Base-by-base conservation (phyloP, 495 filamentous ascomycete genomes). In the Xylaria longipes region DNA sequence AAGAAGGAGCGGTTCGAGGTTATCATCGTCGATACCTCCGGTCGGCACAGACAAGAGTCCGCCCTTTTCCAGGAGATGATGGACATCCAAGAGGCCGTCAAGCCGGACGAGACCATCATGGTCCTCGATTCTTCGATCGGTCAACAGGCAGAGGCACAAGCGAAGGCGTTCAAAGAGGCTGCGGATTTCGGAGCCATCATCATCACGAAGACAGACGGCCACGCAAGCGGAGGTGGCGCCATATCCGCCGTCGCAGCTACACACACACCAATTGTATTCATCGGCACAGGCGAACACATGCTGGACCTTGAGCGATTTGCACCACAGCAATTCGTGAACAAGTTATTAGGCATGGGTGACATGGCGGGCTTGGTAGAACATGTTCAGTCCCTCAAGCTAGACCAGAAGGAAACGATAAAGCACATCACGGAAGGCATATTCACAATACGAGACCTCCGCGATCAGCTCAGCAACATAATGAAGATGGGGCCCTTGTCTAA, bases 381-480 rank as follows among this genome's bases (percentile, higher is more conserved):
- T 76, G 97, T 99, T 3, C 96, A 99, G 79, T 92, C 89, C n/a
- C 86, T 98, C 61, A 98, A 97, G 79, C 89, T 97, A 50, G 95
- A 99, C 78, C 94, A 97, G 66, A 97, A 98, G 82, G 96, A 98
- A 73, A 97, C 96, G 15, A 98, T 98, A 88, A 98, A 98, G 86
- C 95, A 99, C 81, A 95, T 99, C 70, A 90, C 92, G 12, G 95
- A 97, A 77, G 96, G 96, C 61, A 94, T 97, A 72, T 99, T 98
- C 83, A 97, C 97, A 0, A 82, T 99, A 60, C 91, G 96, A 62
- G 96, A 99, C 80, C 88, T 99, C 72, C 89, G 97, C 37, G 96
- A 98, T 77, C 97, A 99, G 81, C 89, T 99, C 37, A 90, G 90
- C 48, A 98, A 97, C 69, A 97, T 99, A 79, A 98, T 98, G 95